phyloP scores from a whole-genome alignment of 345 rosid species.

The Populus ilicifolia region DNA sequence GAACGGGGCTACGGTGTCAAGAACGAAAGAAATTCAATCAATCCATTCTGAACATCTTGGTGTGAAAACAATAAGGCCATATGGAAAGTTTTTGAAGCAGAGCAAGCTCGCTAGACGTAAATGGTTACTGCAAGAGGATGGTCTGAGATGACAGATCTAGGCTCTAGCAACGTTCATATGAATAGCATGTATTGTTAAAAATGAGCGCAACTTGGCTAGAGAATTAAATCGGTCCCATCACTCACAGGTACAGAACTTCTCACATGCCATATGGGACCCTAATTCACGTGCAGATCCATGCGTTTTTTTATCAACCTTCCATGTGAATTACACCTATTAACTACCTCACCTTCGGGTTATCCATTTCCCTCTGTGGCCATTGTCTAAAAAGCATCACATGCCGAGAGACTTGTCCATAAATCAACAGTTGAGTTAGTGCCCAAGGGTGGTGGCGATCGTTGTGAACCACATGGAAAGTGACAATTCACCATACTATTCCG shows the following conservation, averaged over 20 bases:
- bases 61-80: neutral
- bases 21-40: neutral
- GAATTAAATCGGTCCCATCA: slow-evolving; percentile 7
- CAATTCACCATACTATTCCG: neutral
- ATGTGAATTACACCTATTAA: neutral
- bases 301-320: slow-evolving; percentile 2
- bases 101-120: too few relatives aligned
- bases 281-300: slow-evolving; percentile 22
- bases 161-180: slow-evolving; percentile 1
- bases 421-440: neutral
- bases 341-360: neutral
- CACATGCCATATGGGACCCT: slow-evolving; percentile 26
- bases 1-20: neutral
- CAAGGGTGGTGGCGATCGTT: neutral
- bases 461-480: neutral
- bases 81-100: neutral
- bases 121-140: neutral
- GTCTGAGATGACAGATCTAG: neutral
- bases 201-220: neutral
- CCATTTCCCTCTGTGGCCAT: neutral
- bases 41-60: neutral
- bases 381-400: neutral
- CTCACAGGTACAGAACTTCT: neutral
- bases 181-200: neutral
- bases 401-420: neutral